Conservation (phyloP, 208 protist species). For the Leishmania tarentolae region DNA sequence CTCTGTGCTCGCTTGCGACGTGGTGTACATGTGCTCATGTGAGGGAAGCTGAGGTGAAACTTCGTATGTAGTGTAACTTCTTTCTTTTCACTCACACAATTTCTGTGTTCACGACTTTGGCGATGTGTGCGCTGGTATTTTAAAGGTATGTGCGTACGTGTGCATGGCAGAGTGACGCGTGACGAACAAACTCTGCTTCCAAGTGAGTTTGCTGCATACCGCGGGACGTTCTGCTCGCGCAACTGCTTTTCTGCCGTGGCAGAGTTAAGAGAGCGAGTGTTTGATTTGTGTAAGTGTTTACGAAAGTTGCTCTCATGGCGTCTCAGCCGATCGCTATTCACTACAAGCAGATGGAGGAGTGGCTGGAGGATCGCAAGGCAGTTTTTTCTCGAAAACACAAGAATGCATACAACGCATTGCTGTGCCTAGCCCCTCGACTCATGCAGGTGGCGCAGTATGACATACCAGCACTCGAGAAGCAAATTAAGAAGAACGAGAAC, state of each 20-base stretch:
- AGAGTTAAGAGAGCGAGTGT: background rate
- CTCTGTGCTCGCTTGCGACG: no score
- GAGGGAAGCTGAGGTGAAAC: no score
- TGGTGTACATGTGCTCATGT: no score
- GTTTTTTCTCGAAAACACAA: slow-evolving; percentile 63
- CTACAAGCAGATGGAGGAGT: slow-evolving; percentile 87
- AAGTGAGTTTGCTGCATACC: no score
- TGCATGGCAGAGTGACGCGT: no score
- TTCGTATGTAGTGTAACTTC: no score
- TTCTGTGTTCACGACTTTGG: no score
- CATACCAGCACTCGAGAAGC: slow-evolving; percentile 65
- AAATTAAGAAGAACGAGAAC: slow-evolving; percentile 43
- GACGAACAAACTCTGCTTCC: no score
- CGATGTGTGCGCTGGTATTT: no score
- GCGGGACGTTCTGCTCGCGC: background rate
- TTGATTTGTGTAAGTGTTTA: background rate
- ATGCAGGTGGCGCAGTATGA: slow-evolving; percentile 74
- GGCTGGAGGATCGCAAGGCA: slow-evolving; percentile 64
- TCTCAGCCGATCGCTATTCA: slow-evolving; percentile 65
- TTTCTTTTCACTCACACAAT: no score
- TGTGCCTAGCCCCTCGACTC: slow-evolving; percentile 52
- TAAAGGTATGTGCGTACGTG: no score
- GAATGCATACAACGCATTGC: slow-evolving; percentile 42
- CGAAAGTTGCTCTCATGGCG: slow-evolving; percentile 29
- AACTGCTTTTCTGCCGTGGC: background rate